These are phyloP conservation scores for Trifolium subterraneum DNA, from an alignment of 306 rosid species.

Conservation along the genomic window DNA sequence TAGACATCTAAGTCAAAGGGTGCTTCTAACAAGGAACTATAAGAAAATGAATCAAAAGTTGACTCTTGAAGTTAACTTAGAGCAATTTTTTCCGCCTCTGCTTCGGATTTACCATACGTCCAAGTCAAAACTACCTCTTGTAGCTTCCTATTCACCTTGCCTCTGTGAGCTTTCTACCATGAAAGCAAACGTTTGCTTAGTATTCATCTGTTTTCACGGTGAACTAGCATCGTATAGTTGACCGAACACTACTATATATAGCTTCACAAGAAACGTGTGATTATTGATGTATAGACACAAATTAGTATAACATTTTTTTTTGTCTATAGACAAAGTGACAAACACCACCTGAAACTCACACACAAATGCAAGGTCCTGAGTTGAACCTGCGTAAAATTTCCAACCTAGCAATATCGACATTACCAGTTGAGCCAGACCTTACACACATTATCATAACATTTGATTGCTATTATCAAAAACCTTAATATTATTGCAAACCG, in stretches of 20 bases:
- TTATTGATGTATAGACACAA: too few relatives aligned
- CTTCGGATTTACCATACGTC: not conserved
- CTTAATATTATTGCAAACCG: not conserved
- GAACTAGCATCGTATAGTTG: not conserved
- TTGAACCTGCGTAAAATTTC: too few relatives aligned
- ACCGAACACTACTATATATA: not conserved
- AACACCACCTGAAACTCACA: too few relatives aligned
- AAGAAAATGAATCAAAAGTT: not conserved
- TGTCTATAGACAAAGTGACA: too few relatives aligned
- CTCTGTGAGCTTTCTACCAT: not conserved
- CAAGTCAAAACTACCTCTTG: not conserved
- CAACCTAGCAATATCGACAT: too few relatives aligned
- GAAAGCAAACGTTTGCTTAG: not conserved
- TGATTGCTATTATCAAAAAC: not conserved
- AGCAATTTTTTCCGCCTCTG: not conserved
- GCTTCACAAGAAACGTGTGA: not conserved
- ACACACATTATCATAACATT: too few relatives aligned
- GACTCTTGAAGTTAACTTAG: not conserved
- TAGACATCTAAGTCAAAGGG: not conserved
- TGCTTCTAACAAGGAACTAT: not conserved
- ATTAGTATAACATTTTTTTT: too few relatives aligned
- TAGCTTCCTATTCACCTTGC: not conserved
- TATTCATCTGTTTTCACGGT: not conserved
- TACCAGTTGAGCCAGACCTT: too few relatives aligned
- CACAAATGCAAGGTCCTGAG: too few relatives aligned